A percentile compares a stretch with the other conserved stretches of the same genome.
phyloP scores from a whole-genome alignment of 2,329 filamentous ascomycete species.

The Endothia cerciana region DNA sequence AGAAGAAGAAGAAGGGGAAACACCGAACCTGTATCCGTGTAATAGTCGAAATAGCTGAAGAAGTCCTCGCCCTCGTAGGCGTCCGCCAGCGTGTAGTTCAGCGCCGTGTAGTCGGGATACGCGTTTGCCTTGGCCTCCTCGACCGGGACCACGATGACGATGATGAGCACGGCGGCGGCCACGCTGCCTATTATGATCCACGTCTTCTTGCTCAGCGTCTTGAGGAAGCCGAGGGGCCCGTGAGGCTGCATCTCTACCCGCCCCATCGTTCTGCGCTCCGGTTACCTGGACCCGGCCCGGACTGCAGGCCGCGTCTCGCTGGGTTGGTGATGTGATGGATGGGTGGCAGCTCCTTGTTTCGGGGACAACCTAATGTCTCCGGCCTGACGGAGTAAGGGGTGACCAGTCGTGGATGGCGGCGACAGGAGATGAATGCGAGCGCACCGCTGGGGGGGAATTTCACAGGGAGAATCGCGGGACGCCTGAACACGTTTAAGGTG shows the following conservation, averaged over 20 bases:
- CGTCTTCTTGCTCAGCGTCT: slow-evolving; percentile 56
- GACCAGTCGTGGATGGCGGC: too few species aligned
- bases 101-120: slow-evolving; percentile 53
- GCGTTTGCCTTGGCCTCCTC: slow-evolving; percentile 41
- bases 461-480: too few species aligned
- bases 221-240: slow-evolving; percentile 25
- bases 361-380: neutral
- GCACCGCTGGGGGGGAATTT: too few species aligned
- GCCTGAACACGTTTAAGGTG: too few species aligned
- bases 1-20: neutral
- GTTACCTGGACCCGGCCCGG: neutral
- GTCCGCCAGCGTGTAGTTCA: slow-evolving; percentile 53
- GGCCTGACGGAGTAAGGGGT: neutral
- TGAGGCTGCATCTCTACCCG: slow-evolving; percentile 27
- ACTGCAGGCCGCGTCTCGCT: neutral
- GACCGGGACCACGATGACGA: slow-evolving; percentile 52
- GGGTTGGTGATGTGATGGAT: too few species aligned
- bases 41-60: slow-evolving; percentile 39
- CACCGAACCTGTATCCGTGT: neutral
- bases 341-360: neutral
- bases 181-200: slow-evolving; percentile 49
- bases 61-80: slow-evolving; percentile 55
- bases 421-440: too few species aligned
- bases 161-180: slow-evolving; percentile 47
- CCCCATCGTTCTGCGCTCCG: slow-evolving; percentile 5